Base-by-base conservation (phyloP, 1,284 basidiomycete genomes). In the Ceratobasidium sp. region DNA sequence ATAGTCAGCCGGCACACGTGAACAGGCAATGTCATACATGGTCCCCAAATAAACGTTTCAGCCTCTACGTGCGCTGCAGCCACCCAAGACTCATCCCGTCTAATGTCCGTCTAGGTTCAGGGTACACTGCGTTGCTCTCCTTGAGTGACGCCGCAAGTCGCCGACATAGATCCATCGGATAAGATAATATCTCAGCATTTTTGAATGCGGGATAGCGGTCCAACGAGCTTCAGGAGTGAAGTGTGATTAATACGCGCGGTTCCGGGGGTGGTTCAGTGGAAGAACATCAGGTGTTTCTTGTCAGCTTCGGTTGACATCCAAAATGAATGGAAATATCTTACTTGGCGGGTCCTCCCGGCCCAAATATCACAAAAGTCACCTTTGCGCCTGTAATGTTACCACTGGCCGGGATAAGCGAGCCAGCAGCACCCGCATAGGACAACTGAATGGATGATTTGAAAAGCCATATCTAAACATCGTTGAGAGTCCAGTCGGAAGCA, bases 381-480 rank as follows among this genome's bases (percentile, higher is more conserved):
- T 92, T 91, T 27, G 89, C 87, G 1, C 84, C 87, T 67, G 83
- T 80, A 27, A 90, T 83, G 3, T 84, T 84, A 7, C 82, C 87
- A 58, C 78, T 83, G 75, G 84, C 84, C 6, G 87, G 84, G 33
- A 91, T 80, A 4, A 84, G 76, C 69, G 84, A 85, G 21, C 82
- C 80, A 16, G 79, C 79, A 5, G 83, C 79, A 3, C 83, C 81
- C 52, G 82, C 81, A 75, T 93, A 95, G 1, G 91, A 84, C 29
- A 95, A 78, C 11, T 85, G 84, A 72, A 95, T 86, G 70, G 82
- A 86, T 0, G 93, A 92, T 76, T 94, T 95, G 83, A 96, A 95
- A 21, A 95, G 77, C 93, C 93, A 95, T 11, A 94, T 81, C 90
- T 91, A 68, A 76, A 36, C 36, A 33, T 47, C 14, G 27, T n/a